Conservation (phyloP, 192 early-diverging fungal species). For the Umbelopsis ramanniana region DNA sequence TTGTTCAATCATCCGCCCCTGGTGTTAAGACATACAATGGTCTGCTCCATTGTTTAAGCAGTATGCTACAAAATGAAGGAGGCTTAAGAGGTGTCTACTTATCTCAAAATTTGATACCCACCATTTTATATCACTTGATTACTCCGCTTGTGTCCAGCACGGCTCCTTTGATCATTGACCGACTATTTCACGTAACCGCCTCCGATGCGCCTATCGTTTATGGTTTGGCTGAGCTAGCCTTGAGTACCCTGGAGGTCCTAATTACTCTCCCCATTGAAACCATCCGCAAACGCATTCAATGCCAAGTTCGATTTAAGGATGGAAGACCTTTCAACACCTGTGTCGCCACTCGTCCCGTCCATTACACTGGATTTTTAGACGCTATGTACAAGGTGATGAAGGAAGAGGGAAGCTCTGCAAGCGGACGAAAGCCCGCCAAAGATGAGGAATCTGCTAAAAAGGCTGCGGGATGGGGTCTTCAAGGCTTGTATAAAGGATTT, state of each 20-base stretch:
- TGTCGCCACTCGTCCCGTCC: slow-evolving; percentile 64
- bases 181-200: slow-evolving; percentile 55
- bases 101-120: slow-evolving; percentile 70
- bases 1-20: slow-evolving; percentile 79
- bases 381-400: slow-evolving; percentile 67
- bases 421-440: slow-evolving; percentile 9
- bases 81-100: slow-evolving; percentile 62
- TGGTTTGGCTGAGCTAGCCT: slow-evolving; percentile 59
- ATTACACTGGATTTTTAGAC: slow-evolving; percentile 71
- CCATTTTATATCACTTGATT: slow-evolving; percentile 76
- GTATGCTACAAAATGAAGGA: slow-evolving; percentile 77
- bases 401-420: slow-evolving; percentile 63
- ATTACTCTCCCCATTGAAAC: slow-evolving; percentile 86
- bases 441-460: slow-evolving; percentile 1
- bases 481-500: slow-evolving; percentile 69
- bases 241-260: slow-evolving; percentile 70
- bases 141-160: slow-evolving; percentile 72
- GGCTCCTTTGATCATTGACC: slow-evolving; percentile 64
- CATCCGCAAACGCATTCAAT: slow-evolving; percentile 76
- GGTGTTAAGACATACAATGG: slow-evolving; percentile 76
- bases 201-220: slow-evolving; percentile 64
- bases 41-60: slow-evolving; percentile 69
- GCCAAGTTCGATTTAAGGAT: slow-evolving; percentile 64
- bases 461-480: slow-evolving; percentile 55
- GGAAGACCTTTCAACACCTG: slow-evolving; percentile 61